These are phyloP conservation scores for Fraxinus quadrangulata DNA, from an alignment of 257 asterid species.

Conservation along the genomic window DNA sequence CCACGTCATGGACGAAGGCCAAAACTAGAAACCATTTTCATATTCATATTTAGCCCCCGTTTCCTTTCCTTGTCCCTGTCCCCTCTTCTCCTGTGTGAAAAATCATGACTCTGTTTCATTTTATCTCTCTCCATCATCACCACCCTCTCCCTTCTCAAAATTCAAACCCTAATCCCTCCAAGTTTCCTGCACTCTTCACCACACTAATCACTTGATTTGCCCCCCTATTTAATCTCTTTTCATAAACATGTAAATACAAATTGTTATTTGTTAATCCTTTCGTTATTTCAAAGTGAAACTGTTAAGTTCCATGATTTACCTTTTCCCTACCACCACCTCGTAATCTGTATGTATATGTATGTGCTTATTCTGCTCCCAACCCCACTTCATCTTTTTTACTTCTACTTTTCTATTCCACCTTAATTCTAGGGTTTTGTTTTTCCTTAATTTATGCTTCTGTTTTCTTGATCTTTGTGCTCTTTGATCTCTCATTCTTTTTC, in stretches of 20 bases:
- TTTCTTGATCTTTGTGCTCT: slow-evolving; percentile 33
- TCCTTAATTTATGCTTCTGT: slow-evolving; percentile 22
- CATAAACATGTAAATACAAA: neutral
- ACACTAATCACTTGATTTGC: neutral
- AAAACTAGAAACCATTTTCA: neutral
- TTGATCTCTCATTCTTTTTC: slow-evolving; percentile 20
- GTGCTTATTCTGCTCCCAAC: slow-evolving; percentile 47
- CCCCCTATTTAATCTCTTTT: neutral
- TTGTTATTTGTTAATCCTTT: neutral
- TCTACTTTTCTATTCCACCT: slow-evolving; percentile 35
- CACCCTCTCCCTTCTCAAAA: slow-evolving; percentile 44
- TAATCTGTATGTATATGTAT: slow-evolving; percentile 30
- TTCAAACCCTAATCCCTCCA: slow-evolving; percentile 50
- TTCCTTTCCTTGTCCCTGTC: neutral
- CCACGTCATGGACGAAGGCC: neutral
- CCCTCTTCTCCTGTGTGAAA: neutral
- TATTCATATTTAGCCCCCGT: neutral
- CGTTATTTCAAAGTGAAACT: slow-evolving; percentile 1
- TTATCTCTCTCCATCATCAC: slow-evolving; percentile 47
- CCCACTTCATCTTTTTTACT: slow-evolving; percentile 39
- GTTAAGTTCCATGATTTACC: slow-evolving; percentile 26
- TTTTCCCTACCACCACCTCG: slow-evolving; percentile 40
- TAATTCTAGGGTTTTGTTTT: slow-evolving; percentile 53
- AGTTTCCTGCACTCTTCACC: neutral
- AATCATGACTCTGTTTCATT: slow-evolving; percentile 44